Evolutionary conservation across 345 rosid genomes (phyloP), one percentile per base, ranked within the genome.

Genomic region (Moricandia moricandioides): DNA sequence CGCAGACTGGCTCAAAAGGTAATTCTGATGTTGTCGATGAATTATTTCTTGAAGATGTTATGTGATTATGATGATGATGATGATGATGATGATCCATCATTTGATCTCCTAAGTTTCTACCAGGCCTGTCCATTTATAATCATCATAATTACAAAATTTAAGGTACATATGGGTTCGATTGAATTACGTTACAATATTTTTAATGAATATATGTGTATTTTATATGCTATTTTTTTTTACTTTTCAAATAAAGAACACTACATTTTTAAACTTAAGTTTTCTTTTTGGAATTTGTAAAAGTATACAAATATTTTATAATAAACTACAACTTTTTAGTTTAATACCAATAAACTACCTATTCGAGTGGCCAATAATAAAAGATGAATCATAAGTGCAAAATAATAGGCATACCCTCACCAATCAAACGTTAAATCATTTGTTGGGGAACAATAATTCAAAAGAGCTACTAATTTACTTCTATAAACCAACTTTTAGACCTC

Each of bases 81-180:
- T 85, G 56, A 17, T 73, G 57, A 40, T 74, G 59, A 58, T 78
- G 81, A 65, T 85, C 85, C 8, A 85, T 67, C 26, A 85, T 75
- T 78, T 86, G 86, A 59, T 85, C 90, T 63, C 84, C 89, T 26
- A 81, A 72, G 54, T 86, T 86, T 80, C 85, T 83, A 9, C 71
- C 75, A 27, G 83, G 81, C 49, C 93, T 87, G 79, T 68, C 6
- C 65, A 74, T 62, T 16, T 54, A 17, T 61, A 45, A n/a, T 30
- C 9, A 49, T 47, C 26, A 40, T 61, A 33, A 62, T 12, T 27
- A 18, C 29, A 45, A 43, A 67, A 34, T 1, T 29, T 54, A 12
- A 40, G 33, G 37, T 30, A 57, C 2, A 39, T 66, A 12, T 30
- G 57, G 16, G 39, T 4, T 56, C 64, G 14, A 8, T 13, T 17